phyloP scores from a whole-genome alignment of 1,284 basidiomycete genomes.

The Pascua guehoae region DNA sequence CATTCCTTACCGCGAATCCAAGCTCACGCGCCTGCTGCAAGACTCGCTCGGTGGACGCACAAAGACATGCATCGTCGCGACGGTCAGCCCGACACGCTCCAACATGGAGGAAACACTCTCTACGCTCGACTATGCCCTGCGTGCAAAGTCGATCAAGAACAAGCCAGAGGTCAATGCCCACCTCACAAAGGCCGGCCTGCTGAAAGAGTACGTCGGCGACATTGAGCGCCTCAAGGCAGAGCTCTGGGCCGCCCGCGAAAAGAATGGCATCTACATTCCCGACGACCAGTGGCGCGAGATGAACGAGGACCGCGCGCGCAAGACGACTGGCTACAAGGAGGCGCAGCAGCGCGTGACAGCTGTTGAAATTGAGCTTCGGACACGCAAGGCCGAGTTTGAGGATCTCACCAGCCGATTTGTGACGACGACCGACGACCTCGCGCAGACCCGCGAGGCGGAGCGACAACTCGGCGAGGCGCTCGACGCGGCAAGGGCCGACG shows the following conservation, averaged over 20 bases:
- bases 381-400: slow-evolving; percentile 83
- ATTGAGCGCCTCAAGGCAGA: slow-evolving; percentile 92
- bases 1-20: slow-evolving; percentile 84
- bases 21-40: slow-evolving; percentile 94
- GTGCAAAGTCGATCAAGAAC: slow-evolving; percentile 94
- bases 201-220: slow-evolving; percentile 94
- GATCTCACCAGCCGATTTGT: slow-evolving; percentile 73
- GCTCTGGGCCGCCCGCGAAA: slow-evolving; percentile 77
- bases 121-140: slow-evolving; percentile 93
- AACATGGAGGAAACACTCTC: slow-evolving; percentile 98
- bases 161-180: slow-evolving; percentile 93
- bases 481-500: slow-evolving; percentile 57
- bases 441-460: slow-evolving; percentile 52
- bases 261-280: slow-evolving; percentile 90
- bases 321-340: slow-evolving; percentile 72
- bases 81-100: slow-evolving; percentile 81
- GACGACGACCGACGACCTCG: slow-evolving; percentile 70
- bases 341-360: slow-evolving; percentile 75
- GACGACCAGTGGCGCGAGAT: slow-evolving; percentile 84
- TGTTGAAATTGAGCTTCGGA: slow-evolving; percentile 73
- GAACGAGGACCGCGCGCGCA: slow-evolving; percentile 68
- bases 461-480: slow-evolving; percentile 59
- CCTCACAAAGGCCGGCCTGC: slow-evolving; percentile 83
- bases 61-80: slow-evolving; percentile 97
- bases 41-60: slow-evolving; percentile 98